Evolutionary conservation across 2,329 filamentous ascomycete species (phyloP).

Genomic region (Talaromyces albobiverticillius): DNA sequence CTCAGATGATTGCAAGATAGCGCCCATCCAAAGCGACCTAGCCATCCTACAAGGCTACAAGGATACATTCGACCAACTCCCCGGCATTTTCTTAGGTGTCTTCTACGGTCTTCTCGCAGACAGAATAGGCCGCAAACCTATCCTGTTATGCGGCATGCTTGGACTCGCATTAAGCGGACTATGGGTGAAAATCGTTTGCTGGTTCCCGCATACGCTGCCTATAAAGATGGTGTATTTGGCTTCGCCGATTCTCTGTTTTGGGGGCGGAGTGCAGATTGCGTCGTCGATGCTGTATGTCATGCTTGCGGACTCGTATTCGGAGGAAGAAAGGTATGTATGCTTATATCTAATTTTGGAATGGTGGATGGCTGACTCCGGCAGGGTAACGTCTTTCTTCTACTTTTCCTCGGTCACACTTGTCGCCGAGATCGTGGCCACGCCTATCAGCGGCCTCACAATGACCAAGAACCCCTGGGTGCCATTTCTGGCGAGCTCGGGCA

Average conservation of each 20-base stretch:
- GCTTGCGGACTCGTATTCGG: constrained; percentile 26
- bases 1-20: constrained; percentile 26
- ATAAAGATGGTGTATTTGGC: constrained; percentile 26
- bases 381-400: constrained; percentile 9
- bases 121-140: constrained; percentile 25
- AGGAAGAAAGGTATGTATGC: constrained; percentile 24
- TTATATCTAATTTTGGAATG: neutral
- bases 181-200: constrained; percentile 28
- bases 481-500: constrained; percentile 4
- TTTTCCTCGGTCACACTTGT: constrained; percentile 19
- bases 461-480: constrained; percentile 22
- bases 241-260: constrained; percentile 22
- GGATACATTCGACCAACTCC: constrained; percentile 20
- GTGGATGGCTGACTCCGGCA: neutral
- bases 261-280: constrained; percentile 24
- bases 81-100: constrained; percentile 23
- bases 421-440: constrained; percentile 25
- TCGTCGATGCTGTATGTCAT: constrained; percentile 22
- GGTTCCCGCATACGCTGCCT: constrained; percentile 16
- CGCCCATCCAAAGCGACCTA: constrained; percentile 27
- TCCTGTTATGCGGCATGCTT: constrained; percentile 22
- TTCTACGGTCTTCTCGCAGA: constrained; percentile 29
- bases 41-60: constrained; percentile 28
- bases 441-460: constrained; percentile 29
- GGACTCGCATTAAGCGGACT: constrained; percentile 23